A percentile compares a stretch with the other conserved stretches of the same genome.
phyloP scores from a whole-genome alignment of 495 filamentous ascomycete species.

The Parathielavia appendiculata region DNA sequence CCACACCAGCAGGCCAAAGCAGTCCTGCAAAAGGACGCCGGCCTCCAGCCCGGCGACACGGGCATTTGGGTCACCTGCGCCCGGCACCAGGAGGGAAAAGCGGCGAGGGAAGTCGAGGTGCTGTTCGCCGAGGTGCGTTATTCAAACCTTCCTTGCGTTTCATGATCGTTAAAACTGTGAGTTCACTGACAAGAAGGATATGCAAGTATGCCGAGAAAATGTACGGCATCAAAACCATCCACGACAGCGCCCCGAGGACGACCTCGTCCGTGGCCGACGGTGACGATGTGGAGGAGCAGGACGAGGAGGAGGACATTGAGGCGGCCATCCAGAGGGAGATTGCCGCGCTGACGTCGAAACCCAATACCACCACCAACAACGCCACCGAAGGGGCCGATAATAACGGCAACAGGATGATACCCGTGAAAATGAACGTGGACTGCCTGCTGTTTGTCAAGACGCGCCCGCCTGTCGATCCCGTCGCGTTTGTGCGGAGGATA shows the following conservation, averaged over 20 bases:
- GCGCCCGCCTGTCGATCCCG: conserved; percentile 67
- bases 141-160: background rate
- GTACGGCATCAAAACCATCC: conserved; percentile 44
- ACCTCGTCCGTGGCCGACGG: conserved; percentile 3
- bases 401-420: conserved; percentile 41
- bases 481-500: conserved; percentile 69
- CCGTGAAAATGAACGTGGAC: conserved; percentile 66
- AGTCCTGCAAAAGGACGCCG: conserved; percentile 26
- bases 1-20: conserved; percentile 47
- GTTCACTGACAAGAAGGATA: background rate
- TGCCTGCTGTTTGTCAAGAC: conserved; percentile 71
- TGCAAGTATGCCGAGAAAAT: conserved; percentile 54
- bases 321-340: conserved; percentile 75
- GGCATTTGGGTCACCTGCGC: conserved; percentile 91
- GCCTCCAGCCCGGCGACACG: conserved; percentile 67
- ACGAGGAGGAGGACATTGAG: conserved; percentile 66
- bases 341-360: conserved; percentile 53
- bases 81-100: conserved; percentile 70
- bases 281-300: conserved; percentile 28
- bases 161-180: background rate
- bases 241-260: conserved; percentile 35
- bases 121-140: conserved; percentile 67
- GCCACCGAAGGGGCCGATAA: conserved; percentile 28
- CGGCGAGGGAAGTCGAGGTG: conserved; percentile 63
- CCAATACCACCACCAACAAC: conserved; percentile 4